phyloP scores from a whole-genome alignment of 2,329 filamentous ascomycete genomes.

The Cadophora sp. region DNA sequence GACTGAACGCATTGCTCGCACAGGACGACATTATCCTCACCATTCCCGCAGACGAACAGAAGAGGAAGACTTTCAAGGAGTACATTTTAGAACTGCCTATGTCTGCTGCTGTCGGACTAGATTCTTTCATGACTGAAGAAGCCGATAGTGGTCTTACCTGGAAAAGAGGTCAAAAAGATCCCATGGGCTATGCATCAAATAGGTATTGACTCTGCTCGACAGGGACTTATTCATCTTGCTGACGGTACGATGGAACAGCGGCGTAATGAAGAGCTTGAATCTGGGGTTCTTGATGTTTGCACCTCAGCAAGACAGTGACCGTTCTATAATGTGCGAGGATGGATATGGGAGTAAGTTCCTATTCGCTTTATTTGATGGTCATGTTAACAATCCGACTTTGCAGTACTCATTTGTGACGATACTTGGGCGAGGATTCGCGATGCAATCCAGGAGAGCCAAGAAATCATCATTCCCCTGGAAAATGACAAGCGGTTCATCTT shows the following conservation, averaged over 20 bases:
- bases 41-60: neutral
- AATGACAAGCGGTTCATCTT: neutral
- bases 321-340: neutral
- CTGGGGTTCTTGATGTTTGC: slow-evolving; percentile 3
- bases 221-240: neutral
- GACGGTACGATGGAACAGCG: neutral
- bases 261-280: neutral
- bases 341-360: neutral
- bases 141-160: neutral
- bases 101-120: neutral
- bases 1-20: neutral
- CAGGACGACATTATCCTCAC: neutral
- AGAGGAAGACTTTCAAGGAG: neutral
- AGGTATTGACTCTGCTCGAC: neutral
- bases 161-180: neutral
- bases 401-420: neutral
- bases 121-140: neutral
- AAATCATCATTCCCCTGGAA: neutral
- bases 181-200: slow-evolving; percentile 3
- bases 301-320: neutral
- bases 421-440: neutral
- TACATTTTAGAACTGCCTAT: neutral
- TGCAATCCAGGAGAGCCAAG: neutral
- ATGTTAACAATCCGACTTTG: neutral
- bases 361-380: no score